These are phyloP conservation scores for Exophiala phaeomuriformis DNA, from an alignment of 2,329 filamentous ascomycete species.

Conservation along the genomic window DNA sequence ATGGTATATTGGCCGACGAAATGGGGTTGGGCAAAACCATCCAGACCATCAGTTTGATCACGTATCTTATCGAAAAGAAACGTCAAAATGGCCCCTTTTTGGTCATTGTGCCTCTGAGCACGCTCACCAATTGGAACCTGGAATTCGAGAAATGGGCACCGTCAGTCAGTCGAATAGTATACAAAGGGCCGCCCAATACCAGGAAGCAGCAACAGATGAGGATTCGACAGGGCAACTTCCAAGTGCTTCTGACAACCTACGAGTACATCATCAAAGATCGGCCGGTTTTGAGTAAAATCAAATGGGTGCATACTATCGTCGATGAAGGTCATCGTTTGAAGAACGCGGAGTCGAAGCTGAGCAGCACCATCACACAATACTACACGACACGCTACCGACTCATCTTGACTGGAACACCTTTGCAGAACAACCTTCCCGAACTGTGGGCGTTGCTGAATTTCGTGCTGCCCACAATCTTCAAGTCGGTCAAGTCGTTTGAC, in stretches of 20 bases:
- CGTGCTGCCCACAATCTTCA: constrained; percentile 96
- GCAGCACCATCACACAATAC: constrained; percentile 87
- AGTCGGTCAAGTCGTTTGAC: constrained; percentile 96
- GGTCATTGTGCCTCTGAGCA: constrained; percentile 94
- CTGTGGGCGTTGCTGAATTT: constrained; percentile 98
- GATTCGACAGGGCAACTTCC: constrained; percentile 90
- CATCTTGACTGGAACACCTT: constrained; percentile 91
- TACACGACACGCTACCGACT: constrained; percentile 92
- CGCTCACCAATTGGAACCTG: constrained; percentile 95
- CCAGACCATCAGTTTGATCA: constrained; percentile 95
- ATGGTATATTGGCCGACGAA: constrained; percentile 96
- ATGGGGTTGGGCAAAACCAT: constrained; percentile 99
- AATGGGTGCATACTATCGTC: constrained; percentile 99
- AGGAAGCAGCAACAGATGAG: constrained; percentile 88
- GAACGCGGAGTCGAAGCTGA: constrained; percentile 93
- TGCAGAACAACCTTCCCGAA: constrained; percentile 95
- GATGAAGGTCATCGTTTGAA: constrained; percentile 99
- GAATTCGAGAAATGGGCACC: constrained; percentile 99
- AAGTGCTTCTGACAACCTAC: constrained; percentile 93
- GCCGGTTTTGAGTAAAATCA: constrained; percentile 91
- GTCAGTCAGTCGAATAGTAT: constrained; percentile 75
- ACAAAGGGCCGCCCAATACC: constrained; percentile 86
- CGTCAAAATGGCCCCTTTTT: constrained; percentile 84
- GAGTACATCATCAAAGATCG: constrained; percentile 99
- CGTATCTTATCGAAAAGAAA: constrained; percentile 94